Conservation (phyloP, 179 eudicot species). For the Actinidia chinensis region DNA sequence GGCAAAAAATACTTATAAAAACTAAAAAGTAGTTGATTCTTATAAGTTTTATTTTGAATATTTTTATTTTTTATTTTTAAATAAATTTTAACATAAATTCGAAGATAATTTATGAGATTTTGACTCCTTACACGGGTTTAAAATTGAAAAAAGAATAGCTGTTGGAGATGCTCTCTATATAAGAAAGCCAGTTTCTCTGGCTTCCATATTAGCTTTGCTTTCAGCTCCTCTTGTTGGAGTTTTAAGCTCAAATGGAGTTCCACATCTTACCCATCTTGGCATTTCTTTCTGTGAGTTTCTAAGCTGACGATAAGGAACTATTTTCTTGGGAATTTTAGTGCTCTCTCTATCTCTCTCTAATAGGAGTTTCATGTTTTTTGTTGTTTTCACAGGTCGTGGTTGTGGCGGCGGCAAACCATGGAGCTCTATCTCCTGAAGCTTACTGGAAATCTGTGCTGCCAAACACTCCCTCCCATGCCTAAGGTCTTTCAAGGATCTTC, state of each 20-base stretch:
- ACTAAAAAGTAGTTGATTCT: too few relatives aligned
- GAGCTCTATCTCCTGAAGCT: not conserved
- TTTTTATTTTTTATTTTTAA: too few relatives aligned
- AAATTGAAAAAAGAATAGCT: not conserved
- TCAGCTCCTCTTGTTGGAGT: not conserved
- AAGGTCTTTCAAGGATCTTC: constrained; percentile 8
- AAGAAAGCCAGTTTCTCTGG: not conserved
- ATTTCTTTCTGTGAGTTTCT: constrained; percentile 16
- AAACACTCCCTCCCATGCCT: not conserved
- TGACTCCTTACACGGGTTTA: too few relatives aligned
- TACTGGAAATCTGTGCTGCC: constrained; percentile 13
- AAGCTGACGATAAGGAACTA: not conserved
- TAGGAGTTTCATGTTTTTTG: not conserved
- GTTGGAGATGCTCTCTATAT: constrained; percentile 2
- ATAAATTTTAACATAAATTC: too few relatives aligned
- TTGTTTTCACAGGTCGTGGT: not conserved
- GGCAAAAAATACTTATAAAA: too few relatives aligned
- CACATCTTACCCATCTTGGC: constrained; percentile 9
- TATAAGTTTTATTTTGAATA: too few relatives aligned
- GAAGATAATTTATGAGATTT: too few relatives aligned
- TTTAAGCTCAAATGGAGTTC: constrained; percentile 10
- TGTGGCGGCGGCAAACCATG: not conserved
- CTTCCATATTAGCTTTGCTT: not conserved
- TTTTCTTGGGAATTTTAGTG: not conserved
- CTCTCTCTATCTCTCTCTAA: constrained; percentile 4